Percentiles rank a stretch among this genome's conserved stretches.
Conservation (phyloP, 352 stramenopile genomes). For the Phytophthora tentaculata region DNA sequence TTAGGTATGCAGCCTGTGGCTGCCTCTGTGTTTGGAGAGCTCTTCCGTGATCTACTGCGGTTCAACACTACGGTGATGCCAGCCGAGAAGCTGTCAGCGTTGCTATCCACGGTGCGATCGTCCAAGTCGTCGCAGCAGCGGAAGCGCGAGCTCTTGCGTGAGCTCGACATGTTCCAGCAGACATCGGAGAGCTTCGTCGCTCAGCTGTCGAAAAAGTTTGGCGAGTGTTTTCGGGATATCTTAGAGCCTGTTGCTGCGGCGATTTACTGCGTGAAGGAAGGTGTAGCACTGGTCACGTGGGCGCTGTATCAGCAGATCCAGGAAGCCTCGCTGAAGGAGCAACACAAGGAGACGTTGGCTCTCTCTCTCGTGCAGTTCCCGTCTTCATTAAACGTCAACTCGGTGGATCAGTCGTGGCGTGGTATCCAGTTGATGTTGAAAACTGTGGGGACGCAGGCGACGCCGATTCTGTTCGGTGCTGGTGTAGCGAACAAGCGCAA, state of each 20-base stretch:
- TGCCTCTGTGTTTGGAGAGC: constrained; percentile 63
- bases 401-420: constrained; percentile 70
- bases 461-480: constrained; percentile 54
- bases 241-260: constrained; percentile 76
- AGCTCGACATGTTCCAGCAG: constrained; percentile 90
- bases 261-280: constrained; percentile 90
- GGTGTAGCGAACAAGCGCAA: constrained; percentile 55
- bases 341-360: constrained; percentile 56
- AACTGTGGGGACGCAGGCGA: constrained; percentile 49
- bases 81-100: constrained; percentile 56
- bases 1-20: constrained; percentile 41
- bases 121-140: constrained; percentile 47
- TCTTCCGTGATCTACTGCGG: constrained; percentile 77
- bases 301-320: constrained; percentile 66
- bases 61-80: constrained; percentile 84
- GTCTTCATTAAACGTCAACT: constrained; percentile 35
- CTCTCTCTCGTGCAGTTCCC: constrained; percentile 82
- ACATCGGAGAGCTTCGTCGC: constrained; percentile 83
- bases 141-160: constrained; percentile 75
- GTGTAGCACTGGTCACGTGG: constrained; percentile 74
- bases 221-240: constrained; percentile 82
- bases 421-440: constrained; percentile 72
- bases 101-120: constrained; percentile 48
- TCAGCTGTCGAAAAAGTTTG: constrained; percentile 77
- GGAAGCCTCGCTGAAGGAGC: constrained; percentile 46